Percentiles rank a stretch among this genome's conserved stretches.
Evolutionary conservation across 352 stramenopile genomes (phyloP).

Genomic region (Phytopythium aichiense): DNA sequence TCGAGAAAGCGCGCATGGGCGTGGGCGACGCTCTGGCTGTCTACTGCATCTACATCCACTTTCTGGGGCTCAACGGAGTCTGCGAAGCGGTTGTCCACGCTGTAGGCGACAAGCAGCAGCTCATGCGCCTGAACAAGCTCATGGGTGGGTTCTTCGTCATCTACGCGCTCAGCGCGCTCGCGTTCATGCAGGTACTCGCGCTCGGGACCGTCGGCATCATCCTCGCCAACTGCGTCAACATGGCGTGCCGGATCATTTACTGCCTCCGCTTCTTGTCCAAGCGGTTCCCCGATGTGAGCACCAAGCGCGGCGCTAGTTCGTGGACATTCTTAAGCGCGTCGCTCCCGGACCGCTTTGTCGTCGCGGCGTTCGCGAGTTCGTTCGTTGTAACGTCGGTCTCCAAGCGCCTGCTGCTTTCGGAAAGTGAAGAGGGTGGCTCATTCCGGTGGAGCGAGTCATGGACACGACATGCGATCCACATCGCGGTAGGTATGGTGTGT

Average conservation of each 20-base stretch:
- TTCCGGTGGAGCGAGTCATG: conserved; percentile 18
- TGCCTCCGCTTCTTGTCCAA: conserved; percentile 65
- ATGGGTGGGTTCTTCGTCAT: conserved; percentile 79
- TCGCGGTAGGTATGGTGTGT: conserved; percentile 41
- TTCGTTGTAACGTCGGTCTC: conserved; percentile 37
- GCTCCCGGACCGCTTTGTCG: conserved; percentile 44
- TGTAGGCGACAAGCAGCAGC: conserved; percentile 54
- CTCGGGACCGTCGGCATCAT: conserved; percentile 74
- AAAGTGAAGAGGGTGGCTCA: neutral
- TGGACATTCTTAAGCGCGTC: conserved; percentile 44
- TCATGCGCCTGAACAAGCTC: conserved; percentile 81
- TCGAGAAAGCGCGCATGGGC: conserved; percentile 54
- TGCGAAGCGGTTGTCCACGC: conserved; percentile 96
- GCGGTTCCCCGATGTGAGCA: conserved; percentile 33
- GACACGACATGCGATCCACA: conserved; percentile 35
- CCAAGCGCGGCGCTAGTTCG: conserved; percentile 4
- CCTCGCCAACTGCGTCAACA: conserved; percentile 86
- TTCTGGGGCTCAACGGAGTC: conserved; percentile 94
- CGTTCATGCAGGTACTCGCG: conserved; percentile 60
- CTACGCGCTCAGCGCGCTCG: conserved; percentile 53
- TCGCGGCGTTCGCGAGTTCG: conserved; percentile 37
- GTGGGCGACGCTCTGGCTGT: conserved; percentile 52
- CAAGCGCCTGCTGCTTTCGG: conserved; percentile 30
- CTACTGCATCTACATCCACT: conserved; percentile 95
- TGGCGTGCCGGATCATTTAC: conserved; percentile 80